phyloP scores from a whole-genome alignment of 169 alveolate genomes.

The Perkinsus chesapeaki region DNA sequence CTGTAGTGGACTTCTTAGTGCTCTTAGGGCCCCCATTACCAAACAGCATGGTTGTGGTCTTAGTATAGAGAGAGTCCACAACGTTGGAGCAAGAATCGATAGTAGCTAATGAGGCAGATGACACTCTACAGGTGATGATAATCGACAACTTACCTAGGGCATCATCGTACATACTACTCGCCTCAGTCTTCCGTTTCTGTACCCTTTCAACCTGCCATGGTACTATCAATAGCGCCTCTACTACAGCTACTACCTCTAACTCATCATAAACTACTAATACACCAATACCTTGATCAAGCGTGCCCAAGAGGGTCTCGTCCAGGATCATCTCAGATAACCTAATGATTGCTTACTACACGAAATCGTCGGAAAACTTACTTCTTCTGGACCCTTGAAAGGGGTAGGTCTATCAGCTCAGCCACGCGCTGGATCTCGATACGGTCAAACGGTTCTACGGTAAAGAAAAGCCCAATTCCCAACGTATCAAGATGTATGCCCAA shows the following conservation, averaged over 20 bases:
- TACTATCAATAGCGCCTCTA: no score
- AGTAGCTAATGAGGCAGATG: not conserved
- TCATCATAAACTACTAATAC: conserved; percentile 70
- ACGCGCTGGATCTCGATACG: conserved; percentile 69
- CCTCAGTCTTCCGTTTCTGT: not conserved
- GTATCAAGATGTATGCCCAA: no score
- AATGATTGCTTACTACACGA: not conserved
- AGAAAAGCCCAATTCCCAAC: no score
- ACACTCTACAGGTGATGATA: not conserved
- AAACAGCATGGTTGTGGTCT: conserved; percentile 16
- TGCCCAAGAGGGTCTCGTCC: conserved; percentile 85
- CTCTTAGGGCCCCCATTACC: not conserved
- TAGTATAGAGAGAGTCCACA: conserved; percentile 26
- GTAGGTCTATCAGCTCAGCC: conserved; percentile 64
- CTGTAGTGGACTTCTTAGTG: no score
- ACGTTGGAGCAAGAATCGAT: conserved; percentile 25
- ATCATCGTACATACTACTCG: not conserved
- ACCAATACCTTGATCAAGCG: conserved; percentile 86
- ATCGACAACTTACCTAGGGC: not conserved
- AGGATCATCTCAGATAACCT: conserved; percentile 81
- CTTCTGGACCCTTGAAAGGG: conserved; percentile 52
- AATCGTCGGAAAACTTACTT: not conserved
- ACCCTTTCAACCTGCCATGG: not conserved
- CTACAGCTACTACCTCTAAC: not conserved
- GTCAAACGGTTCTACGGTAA: not conserved